Conservation (phyloP, 169 alveolate species). For the Plasmodium chabaudi region DNA sequence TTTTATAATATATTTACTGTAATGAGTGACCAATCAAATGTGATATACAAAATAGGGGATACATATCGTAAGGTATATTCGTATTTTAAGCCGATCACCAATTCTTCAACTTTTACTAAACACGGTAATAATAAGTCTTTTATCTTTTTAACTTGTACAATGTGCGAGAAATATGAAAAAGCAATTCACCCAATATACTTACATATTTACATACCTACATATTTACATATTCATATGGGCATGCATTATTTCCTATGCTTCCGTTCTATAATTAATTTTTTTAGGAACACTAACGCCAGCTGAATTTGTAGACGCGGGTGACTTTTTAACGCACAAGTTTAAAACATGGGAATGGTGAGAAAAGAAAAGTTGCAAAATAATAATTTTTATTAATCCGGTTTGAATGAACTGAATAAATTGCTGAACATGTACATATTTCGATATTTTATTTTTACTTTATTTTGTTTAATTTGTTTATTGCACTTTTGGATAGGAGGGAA, state of each 20-base stretch:
- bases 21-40: constrained; percentile 66
- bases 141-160: too few species aligned
- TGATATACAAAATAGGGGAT: constrained; percentile 86
- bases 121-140: constrained; percentile 82
- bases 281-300: constrained; percentile 79
- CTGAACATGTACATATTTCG: neutral
- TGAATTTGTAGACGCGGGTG: constrained; percentile 84
- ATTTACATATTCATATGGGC: too few species aligned
- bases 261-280: neutral
- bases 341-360: constrained; percentile 82
- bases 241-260: too few species aligned
- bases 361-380: neutral
- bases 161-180: too few species aligned
- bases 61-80: constrained; percentile 86
- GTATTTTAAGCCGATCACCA: constrained; percentile 83
- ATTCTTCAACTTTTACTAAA: constrained; percentile 82
- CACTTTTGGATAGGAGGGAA: constrained; percentile 32
- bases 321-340: constrained; percentile 77
- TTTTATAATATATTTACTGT: neutral
- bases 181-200: too few species aligned
- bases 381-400: neutral
- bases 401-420: too few species aligned
- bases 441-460: neutral
- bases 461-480: neutral
- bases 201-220: too few species aligned